Base-by-base conservation (phyloP, 148 eudicot genomes). In the Nepenthes gracilis region DNA sequence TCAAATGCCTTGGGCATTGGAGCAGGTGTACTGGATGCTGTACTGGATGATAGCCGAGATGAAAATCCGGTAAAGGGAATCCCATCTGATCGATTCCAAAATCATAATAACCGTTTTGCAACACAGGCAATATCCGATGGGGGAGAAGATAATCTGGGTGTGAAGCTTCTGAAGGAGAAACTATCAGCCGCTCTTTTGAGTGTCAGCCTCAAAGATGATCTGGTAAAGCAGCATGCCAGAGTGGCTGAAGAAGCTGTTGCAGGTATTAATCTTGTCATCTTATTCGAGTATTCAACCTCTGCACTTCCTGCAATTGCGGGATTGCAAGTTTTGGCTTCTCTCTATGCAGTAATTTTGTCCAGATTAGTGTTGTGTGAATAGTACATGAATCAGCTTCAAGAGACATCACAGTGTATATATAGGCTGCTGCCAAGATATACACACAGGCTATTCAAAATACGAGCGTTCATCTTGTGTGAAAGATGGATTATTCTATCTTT, bases 171-270 rank as follows among this genome's bases (percentile, higher is more conserved):
- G 70, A 74, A 81, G 32, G 85, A 81, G 60, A 90, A 90, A 69
- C 72, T 90, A 63, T 87, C 92, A 14, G 95, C 95, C 66, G 97
- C 95, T 65, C 92, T 90, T 45, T 70, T 78, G 23, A 83, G 81
- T 71, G 81, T 87, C 54, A 82, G 87, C 63, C 81, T 85, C 49
- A 90, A 90, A 80, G 97, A 90, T 59, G 95, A 90, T 54, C 60
- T 83, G 34, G 92, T 87, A 54, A 81, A 90, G 77, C 97, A 90
- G 71, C 97, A 90, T 62, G 68, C 95, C 10, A 85, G 79, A 78
- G 95, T 90, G 59, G 97, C 97, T 2, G 97, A 90, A 82, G 95
- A 90, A 83, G 97, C 97, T 51, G 88, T 90, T 48, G 89, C 85
- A 81, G 97, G 97, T 90, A 74, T 36, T 34, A 52, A 2, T 50